Conservation (phyloP, 1,284 basidiomycete species). For the Pyrrhoderma lamaoense region DNA sequence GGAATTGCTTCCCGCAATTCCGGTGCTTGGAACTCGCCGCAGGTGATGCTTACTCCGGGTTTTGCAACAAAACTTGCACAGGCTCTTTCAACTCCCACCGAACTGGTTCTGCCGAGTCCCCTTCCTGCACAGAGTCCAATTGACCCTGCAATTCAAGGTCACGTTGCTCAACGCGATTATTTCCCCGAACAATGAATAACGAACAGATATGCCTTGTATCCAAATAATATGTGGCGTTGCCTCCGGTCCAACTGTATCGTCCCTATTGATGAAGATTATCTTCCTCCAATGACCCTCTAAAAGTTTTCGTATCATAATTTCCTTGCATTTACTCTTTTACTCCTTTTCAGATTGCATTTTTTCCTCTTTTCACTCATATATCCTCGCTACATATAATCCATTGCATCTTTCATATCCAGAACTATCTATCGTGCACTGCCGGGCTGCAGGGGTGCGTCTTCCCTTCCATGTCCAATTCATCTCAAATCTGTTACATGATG, state of each 20-base stretch:
- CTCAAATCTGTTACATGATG: too few species aligned
- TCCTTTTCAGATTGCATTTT: not conserved
- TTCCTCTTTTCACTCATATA: not conserved
- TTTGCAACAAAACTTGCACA: slow-evolving; percentile 15
- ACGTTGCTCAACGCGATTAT: not conserved
- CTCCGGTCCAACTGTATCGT: too few species aligned
- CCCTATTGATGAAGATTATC: not conserved
- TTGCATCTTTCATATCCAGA: not conserved
- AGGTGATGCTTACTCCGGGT: slow-evolving; percentile 13
- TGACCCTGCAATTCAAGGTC: slow-evolving; percentile 15
- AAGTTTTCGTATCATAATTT: not conserved
- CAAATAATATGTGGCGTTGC: not conserved
- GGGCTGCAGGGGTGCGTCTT: too few species aligned
- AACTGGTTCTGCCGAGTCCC: slow-evolving; percentile 15
- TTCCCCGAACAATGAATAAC: not conserved
- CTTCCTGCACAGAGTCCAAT: slow-evolving; percentile 14
- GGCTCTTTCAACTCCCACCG: slow-evolving; percentile 13
- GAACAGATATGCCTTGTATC: not conserved
- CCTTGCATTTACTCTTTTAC: not conserved
- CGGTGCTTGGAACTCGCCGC: slow-evolving; percentile 7
- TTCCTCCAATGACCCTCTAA: not conserved
- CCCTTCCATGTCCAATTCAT: too few species aligned
- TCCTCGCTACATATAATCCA: not conserved
- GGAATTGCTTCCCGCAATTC: not conserved
- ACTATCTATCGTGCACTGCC: too few species aligned